Percentiles rank a stretch among this genome's conserved stretches.
These are phyloP conservation scores for Pouteria campechiana DNA, from an alignment of 179 eudicot genomes.

Conservation along the genomic window DNA sequence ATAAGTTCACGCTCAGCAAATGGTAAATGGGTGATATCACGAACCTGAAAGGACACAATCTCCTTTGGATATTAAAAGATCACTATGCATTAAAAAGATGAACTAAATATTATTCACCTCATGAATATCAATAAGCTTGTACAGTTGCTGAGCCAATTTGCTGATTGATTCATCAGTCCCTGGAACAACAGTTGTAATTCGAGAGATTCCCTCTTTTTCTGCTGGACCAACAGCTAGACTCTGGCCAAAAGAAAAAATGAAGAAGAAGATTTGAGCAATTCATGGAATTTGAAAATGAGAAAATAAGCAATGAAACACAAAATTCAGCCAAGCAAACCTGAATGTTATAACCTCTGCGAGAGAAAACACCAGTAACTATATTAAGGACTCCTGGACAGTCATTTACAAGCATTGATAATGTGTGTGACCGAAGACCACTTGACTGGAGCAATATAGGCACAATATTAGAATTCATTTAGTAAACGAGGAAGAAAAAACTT, in stretches of 20 bases:
- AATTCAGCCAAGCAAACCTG: constrained; percentile 29
- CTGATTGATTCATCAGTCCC: constrained; percentile 75
- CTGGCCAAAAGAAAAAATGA: constrained; percentile 36
- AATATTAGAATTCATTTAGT: neutral
- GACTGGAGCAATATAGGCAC: constrained; percentile 27
- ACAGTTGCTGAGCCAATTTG: constrained; percentile 65
- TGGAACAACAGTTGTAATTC: constrained; percentile 89
- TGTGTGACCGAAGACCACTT: constrained; percentile 78
- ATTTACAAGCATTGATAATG: constrained; percentile 78
- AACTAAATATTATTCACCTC: constrained; percentile 41
- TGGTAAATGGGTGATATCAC: constrained; percentile 63
- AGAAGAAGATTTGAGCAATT: neutral
- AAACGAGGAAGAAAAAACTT: too few relatives aligned
- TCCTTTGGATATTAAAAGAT: too few relatives aligned
- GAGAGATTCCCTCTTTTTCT: constrained; percentile 67
- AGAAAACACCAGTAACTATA: constrained; percentile 74
- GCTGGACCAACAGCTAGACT: constrained; percentile 93
- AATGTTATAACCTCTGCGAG: constrained; percentile 88
- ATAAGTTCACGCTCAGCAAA: constrained; percentile 88
- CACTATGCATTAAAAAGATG: neutral
- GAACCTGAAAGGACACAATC: constrained; percentile 46
- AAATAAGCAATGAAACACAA: constrained; percentile 2
- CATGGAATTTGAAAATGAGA: neutral
- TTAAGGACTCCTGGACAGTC: constrained; percentile 89
- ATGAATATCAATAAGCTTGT: constrained; percentile 78